Base-by-base conservation (phyloP, 768 basidiomycete species). In the Russula sp. region DNA sequence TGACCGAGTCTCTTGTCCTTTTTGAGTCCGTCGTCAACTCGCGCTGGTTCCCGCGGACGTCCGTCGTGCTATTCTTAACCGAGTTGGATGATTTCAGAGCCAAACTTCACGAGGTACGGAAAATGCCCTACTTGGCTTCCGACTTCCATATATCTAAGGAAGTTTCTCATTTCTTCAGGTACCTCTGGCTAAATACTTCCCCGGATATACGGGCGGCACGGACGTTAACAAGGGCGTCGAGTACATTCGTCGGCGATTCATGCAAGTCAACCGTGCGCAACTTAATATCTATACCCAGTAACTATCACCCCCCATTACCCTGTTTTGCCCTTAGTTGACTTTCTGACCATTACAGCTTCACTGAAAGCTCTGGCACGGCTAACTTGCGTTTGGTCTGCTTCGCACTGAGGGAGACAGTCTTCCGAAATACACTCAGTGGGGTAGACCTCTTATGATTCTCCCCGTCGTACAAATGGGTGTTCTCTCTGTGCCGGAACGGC, bases 21-120 rank as follows among this genome's bases (percentile, higher is more conserved):
- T 83, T 81, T 67, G 78, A 81, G 66, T 74, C 72, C 25, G 75
- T 82, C 58, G 75, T 80, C 70, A 81, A 82, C 68, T 81, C 80
- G 48, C 67, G 78, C 52, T 81, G 79, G 78, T 82, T 81, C 71
- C 65, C 61, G n/a, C 66, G 63, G 10, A 71, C 70, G 0, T 64
- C 67, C 1, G 74, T 81, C 67, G 77, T 82, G 63, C 68, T 82
- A 5, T 72, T 75, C 65, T 66, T 75, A 55, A 77, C 72, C 61
- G 75, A 75, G 64, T 76, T 80, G 55, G 76, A 81, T 65, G 71
- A 81, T 20, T 81, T 83, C 74, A 77, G 76, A 69, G 73, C 72
- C 65, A 82, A 82, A 70, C 68, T 81, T 45, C 73, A 75, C 5
- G 77, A 78, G 63, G 72, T 71, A 56, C 16, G n/a, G 22, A n/a